phyloP scores from a whole-genome alignment of 371 early-diverging fungal genomes.

The Actinomortierella ambigua region DNA sequence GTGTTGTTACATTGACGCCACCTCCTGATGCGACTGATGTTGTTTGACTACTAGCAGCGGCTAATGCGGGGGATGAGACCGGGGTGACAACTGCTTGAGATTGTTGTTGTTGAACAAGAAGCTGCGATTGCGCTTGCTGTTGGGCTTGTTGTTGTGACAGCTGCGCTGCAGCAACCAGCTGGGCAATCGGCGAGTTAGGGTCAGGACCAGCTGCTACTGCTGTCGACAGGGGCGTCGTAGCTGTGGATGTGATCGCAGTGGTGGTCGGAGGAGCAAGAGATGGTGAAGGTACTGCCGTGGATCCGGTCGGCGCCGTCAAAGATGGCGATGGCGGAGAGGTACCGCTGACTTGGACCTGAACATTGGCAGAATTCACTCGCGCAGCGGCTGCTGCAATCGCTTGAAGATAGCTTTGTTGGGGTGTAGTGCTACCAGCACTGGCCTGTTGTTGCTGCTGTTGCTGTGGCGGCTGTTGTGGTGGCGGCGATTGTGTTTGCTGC shows the following conservation, averaged over 20 bases:
- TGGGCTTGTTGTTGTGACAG: too few relatives aligned
- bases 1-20: too few relatives aligned
- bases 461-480: background rate
- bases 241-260: slow-evolving; percentile 2
- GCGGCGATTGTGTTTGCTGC: background rate
- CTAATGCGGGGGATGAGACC: background rate
- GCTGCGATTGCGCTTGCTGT: slow-evolving; percentile 19
- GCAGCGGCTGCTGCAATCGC: slow-evolving; percentile 18
- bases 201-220: slow-evolving; percentile 1
- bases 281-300: too few relatives aligned
- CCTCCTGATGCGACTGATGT: background rate
- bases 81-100: background rate
- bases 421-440: background rate
- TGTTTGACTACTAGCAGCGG: background rate
- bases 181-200: slow-evolving; percentile 25
- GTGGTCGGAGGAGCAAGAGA: slow-evolving; percentile 1
- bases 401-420: slow-evolving; percentile 17
- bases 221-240: slow-evolving; percentile 2
- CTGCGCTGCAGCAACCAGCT: slow-evolving; percentile 34
- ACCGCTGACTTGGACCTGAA: too few relatives aligned
- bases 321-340: too few relatives aligned
- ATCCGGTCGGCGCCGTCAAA: too few relatives aligned
- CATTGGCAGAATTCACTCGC: slow-evolving; percentile 7
- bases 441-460: slow-evolving; percentile 5
- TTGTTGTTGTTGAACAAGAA: background rate